Evolutionary conservation across 108 stramenopile species (phyloP).

Genomic region (Skeletonema marinoi): DNA sequence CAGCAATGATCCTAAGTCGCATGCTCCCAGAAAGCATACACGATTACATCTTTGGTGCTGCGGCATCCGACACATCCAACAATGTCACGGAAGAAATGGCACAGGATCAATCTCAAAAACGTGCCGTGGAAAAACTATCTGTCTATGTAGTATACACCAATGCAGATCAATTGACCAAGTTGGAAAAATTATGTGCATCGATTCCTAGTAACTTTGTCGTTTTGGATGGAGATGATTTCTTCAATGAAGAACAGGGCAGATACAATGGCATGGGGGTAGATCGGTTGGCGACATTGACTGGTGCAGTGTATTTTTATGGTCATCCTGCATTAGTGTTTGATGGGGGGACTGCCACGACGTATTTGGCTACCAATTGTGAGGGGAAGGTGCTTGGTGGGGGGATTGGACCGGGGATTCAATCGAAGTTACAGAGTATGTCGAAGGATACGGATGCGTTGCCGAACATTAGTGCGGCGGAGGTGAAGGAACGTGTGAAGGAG

Average conservation of each 20-base stretch:
- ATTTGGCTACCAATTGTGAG: slow-evolving; percentile 55
- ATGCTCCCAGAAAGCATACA: slow-evolving; percentile 40
- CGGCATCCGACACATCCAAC: slow-evolving; percentile 3
- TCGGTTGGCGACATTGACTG: slow-evolving; percentile 55
- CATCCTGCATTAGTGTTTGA: slow-evolving; percentile 68
- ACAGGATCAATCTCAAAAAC: slow-evolving; percentile 1
- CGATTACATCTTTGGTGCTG: slow-evolving; percentile 39
- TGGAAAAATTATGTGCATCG: slow-evolving; percentile 43
- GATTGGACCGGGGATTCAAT: slow-evolving; percentile 61
- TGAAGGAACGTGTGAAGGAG: slow-evolving; percentile 29
- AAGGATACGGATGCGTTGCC: slow-evolving; percentile 65
- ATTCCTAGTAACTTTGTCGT: slow-evolving; percentile 56
- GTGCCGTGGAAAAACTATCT: slow-evolving; percentile 26
- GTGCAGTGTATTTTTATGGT: slow-evolving; percentile 51
- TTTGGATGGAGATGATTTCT: slow-evolving; percentile 67
- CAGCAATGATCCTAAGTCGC: slow-evolving; percentile 16
- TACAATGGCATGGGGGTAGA: slow-evolving; percentile 79
- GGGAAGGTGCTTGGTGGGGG: slow-evolving; percentile 79
- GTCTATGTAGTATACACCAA: slow-evolving; percentile 74
- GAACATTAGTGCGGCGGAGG: slow-evolving; percentile 26
- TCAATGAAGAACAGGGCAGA: slow-evolving; percentile 54
- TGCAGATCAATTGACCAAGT: slow-evolving; percentile 19
- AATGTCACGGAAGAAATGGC: slow-evolving; percentile 30
- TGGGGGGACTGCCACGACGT: slow-evolving; percentile 77
- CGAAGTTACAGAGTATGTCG: slow-evolving; percentile 49